Base-by-base conservation (phyloP, 441 rosid genomes). In the Erodium moschatum region DNA sequence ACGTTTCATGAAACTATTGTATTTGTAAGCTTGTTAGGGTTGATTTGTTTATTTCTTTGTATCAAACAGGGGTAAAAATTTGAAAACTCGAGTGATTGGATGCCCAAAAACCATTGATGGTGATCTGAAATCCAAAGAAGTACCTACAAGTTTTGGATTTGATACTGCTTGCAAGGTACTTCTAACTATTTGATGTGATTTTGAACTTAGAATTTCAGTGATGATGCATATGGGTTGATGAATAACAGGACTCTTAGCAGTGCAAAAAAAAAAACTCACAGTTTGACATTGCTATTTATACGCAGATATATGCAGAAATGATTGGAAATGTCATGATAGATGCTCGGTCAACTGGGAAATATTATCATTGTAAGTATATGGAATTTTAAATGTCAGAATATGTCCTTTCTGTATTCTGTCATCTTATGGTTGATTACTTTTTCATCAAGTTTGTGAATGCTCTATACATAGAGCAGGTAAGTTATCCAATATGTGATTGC, bases 51-150 rank as follows among this genome's bases (percentile, higher is more conserved):
- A 56, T 68, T 15, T 46, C 11, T 63, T 52, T 54, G 29, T 70
- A 58, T 65, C 5, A 16, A 69, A 67, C 75, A 95, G 98, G 95
- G 69, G 74, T 73, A 92, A 90, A 80, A 90, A 92, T 5, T 92
- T 24, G 83, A 95, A 92, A 82, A 81, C 98, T 62, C 78, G 76
- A 31, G 99, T 95, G 68, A 83, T 95, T 80, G 99, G 99, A 21
- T 95, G 99, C 86, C 99, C 99, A 52, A 95, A 95, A 81, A 95
- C 99, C 54, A 95, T 95, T 70, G 98, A 95, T 79, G 99, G 99
- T 76, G 99, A 95, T 82, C 83, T 95, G 83, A 95, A 95, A 83
- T 85, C 87, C 86, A 90, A 95, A 77, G 99, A 95, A 79, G 99
- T 92, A 76, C 99, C 98, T 1, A 56, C 87, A 60, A 95, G 99